Conservation (phyloP, 768 basidiomycete species). For the Termitomyces sp. region DNA sequence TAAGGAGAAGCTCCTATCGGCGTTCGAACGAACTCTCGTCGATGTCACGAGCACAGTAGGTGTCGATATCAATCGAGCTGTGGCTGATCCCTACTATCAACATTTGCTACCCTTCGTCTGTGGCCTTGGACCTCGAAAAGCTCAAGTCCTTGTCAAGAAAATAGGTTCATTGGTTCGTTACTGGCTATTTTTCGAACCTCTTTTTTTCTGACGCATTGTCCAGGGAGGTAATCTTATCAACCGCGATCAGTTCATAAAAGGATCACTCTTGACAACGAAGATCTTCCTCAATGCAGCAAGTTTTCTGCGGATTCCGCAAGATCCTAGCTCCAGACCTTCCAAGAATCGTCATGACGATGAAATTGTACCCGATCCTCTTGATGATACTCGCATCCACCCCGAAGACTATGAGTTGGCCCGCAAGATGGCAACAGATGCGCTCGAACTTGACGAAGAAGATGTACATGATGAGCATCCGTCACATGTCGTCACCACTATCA, state of each 20-base stretch:
- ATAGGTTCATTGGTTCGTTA: constrained; percentile 66
- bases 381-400: constrained; percentile 93
- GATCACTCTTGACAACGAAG: constrained; percentile 72
- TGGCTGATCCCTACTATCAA: constrained; percentile 84
- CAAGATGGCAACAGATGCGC: constrained; percentile 97
- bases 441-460: constrained; percentile 98
- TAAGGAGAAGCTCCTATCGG: constrained; percentile 71
- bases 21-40: constrained; percentile 83
- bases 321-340: constrained; percentile 51
- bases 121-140: constrained; percentile 93
- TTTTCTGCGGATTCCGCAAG: constrained; percentile 81
- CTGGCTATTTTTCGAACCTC: constrained; percentile 1
- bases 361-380: constrained; percentile 79
- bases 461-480: constrained; percentile 90
- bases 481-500: constrained; percentile 78
- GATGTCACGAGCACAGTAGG: constrained; percentile 91
- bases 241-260: constrained; percentile 83
- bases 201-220: neutral
- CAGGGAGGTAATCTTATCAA: constrained; percentile 87
- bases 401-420: constrained; percentile 97
- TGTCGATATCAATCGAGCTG: constrained; percentile 93
- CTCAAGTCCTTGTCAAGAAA: constrained; percentile 75
- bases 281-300: constrained; percentile 93
- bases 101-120: constrained; percentile 85
- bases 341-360: constrained; percentile 69